A percentile compares a stretch with the other conserved stretches of the same genome.
Evolutionary conservation across 129 eudicot species (phyloP).

Genomic region (Chrysanthemum makinoi): DNA sequence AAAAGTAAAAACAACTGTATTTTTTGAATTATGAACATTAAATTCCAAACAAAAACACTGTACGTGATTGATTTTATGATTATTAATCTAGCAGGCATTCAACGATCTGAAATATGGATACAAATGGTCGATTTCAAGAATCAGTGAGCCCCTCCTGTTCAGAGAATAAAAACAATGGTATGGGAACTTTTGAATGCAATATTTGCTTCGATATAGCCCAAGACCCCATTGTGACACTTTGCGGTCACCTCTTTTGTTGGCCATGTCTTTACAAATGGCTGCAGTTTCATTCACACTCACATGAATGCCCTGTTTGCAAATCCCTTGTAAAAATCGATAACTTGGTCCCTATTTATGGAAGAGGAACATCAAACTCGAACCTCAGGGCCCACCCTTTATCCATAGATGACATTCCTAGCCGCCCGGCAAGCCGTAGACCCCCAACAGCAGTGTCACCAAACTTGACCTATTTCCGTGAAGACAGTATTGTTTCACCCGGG

Average conservation of each 20-base stretch:
- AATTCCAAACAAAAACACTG: too few relatives aligned
- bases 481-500: conserved; percentile 41
- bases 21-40: too few relatives aligned
- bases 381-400: conserved; percentile 27
- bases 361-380: conserved; percentile 52
- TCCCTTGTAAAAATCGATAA: conserved; percentile 54
- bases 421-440: conserved; percentile 67
- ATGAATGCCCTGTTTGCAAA: conserved; percentile 71
- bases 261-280: conserved; percentile 76
- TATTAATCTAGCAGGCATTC: conserved; percentile 13
- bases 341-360: conserved; percentile 69
- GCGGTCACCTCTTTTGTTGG: conserved; percentile 87
- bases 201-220: conserved; percentile 73
- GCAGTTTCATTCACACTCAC: conserved; percentile 54
- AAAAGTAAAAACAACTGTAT: too few relatives aligned
- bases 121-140: conserved; percentile 34
- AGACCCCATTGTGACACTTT: conserved; percentile 70
- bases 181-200: conserved; percentile 65
- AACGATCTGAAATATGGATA: conserved; percentile 28
- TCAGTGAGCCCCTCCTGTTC: conserved; percentile 28
- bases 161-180: conserved; percentile 18
- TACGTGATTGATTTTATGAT: background rate
- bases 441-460: conserved; percentile 54
- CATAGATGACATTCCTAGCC: conserved; percentile 46
- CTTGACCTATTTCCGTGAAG: conserved; percentile 40